Evolutionary conservation across 148 eudicot species (phyloP).

Genomic region (Dysphania ambrosioides): DNA sequence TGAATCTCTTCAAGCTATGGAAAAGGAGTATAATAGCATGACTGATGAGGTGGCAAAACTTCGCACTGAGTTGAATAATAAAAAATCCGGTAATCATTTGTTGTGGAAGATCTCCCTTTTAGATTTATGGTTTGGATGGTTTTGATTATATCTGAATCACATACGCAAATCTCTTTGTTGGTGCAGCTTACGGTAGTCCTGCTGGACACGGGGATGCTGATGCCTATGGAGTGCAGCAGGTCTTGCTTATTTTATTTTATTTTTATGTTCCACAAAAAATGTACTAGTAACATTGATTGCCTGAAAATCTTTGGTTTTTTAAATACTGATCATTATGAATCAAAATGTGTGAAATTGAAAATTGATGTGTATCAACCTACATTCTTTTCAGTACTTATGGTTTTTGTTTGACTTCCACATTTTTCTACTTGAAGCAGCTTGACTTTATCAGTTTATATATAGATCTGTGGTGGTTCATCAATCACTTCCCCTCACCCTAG

Average conservation of each 20-base stretch:
- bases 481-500: no score
- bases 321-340: not conserved
- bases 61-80: conserved; percentile 65
- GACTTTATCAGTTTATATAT: not conserved
- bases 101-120: not conserved
- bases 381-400: not conserved
- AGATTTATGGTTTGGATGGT: not conserved
- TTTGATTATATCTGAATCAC: not conserved
- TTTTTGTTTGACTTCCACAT: not conserved
- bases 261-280: not conserved
- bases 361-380: not conserved
- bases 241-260: no score
- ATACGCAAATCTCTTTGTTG: not conserved
- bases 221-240: conserved; percentile 68
- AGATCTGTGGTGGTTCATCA: not conserved
- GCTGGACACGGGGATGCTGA: conserved; percentile 54
- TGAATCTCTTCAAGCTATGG: conserved; percentile 96
- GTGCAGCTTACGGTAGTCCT: conserved; percentile 49
- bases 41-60: conserved; percentile 91
- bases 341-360: not conserved
- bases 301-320: not conserved
- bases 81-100: conserved; percentile 50
- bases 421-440: not conserved
- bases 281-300: not conserved
- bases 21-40: conserved; percentile 86